A percentile compares a stretch with the other conserved stretches of the same genome.
phyloP scores from a whole-genome alignment of 139 green algal genomes.

The Coelastrella sp. region DNA sequence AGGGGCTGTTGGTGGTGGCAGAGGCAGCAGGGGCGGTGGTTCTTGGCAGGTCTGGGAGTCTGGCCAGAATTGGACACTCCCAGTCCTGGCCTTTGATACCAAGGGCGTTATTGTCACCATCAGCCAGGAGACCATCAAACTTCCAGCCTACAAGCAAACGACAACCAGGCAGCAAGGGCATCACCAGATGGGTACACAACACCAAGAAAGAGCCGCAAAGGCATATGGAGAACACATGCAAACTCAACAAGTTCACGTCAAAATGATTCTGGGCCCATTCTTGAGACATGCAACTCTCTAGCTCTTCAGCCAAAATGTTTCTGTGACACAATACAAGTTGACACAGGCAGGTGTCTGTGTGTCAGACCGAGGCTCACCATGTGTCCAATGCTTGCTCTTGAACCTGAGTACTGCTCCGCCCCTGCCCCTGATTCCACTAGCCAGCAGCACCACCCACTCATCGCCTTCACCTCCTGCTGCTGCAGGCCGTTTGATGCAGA shows the following conservation, averaged over 20 bases:
- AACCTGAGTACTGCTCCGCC: conserved; percentile 73
- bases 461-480: conserved; percentile 40
- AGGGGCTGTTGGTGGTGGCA: neutral
- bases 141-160: conserved; percentile 53
- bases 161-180: neutral
- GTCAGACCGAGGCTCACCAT: no score
- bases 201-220: no score
- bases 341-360: no score
- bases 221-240: no score
- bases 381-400: conserved; percentile 33
- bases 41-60: conserved; percentile 23
- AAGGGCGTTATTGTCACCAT: neutral
- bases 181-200: neutral
- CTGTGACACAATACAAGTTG: no score
- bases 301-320: no score
- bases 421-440: conserved; percentile 71
- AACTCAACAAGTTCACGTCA: no score
- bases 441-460: conserved; percentile 79
- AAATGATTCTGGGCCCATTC: no score
- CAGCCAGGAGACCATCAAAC: conserved; percentile 53
- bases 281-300: no score
- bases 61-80: conserved; percentile 67
- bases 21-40: neutral
- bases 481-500: conserved; percentile 65
- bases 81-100: conserved; percentile 53